Evolutionary conservation across 108 stramenopile species (phyloP).

Genomic region (Cyclostephanos invisitatus): DNA sequence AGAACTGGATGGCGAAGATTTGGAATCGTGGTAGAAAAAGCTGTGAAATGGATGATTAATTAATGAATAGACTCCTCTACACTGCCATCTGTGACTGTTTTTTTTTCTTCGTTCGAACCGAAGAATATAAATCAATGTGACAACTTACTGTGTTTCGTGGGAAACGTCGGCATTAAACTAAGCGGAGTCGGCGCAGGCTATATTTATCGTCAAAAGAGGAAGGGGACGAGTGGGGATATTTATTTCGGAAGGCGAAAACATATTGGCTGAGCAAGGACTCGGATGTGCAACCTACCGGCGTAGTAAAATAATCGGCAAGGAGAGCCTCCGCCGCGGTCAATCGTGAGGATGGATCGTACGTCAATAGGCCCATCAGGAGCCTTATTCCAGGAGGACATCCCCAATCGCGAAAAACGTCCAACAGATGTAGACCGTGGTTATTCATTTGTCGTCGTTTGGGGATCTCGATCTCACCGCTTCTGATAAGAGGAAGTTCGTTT

Average conservation of each 20-base stretch:
- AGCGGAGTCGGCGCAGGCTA: slow-evolving; percentile 44
- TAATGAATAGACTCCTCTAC: background rate
- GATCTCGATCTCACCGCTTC: slow-evolving; percentile 36
- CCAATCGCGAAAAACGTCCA: slow-evolving; percentile 42
- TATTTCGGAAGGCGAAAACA: background rate
- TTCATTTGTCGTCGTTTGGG: slow-evolving; percentile 42
- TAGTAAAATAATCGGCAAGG: slow-evolving; percentile 49
- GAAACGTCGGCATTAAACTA: slow-evolving; percentile 49
- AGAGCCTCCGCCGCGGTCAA: slow-evolving; percentile 64
- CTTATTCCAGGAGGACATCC: slow-evolving; percentile 46
- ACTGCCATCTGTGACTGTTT: background rate
- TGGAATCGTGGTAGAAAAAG: too few relatives aligned
- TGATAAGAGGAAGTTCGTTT: slow-evolving; percentile 41
- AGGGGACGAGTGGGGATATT: background rate
- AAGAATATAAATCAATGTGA: background rate
- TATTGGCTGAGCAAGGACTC: background rate
- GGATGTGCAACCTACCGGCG: slow-evolving; percentile 11
- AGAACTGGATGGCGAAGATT: slow-evolving; percentile 11
- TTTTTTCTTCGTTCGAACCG: background rate
- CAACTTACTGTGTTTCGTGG: slow-evolving; percentile 38
- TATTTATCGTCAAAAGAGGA: background rate
- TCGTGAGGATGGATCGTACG: slow-evolving; percentile 55
- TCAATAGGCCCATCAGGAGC: slow-evolving; percentile 53
- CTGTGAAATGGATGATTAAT: too few relatives aligned
- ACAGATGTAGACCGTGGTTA: slow-evolving; percentile 25